Percentiles rank a stretch among this genome's conserved stretches.
phyloP scores from a whole-genome alignment of 805 yeast species.

The Schizosaccharomyces japonicus region DNA sequence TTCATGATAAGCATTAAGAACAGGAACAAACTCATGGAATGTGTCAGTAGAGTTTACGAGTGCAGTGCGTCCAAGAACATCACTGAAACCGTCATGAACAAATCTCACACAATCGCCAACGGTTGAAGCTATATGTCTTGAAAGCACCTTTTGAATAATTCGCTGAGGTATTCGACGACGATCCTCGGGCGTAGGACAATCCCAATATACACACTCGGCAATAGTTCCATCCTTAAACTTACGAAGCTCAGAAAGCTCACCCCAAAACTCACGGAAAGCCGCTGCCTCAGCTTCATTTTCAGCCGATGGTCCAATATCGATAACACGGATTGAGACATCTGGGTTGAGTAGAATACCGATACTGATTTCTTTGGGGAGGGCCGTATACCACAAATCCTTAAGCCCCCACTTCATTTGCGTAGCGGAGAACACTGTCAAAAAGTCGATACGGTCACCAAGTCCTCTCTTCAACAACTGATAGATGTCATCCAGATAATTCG shows the following conservation, averaged over 20 bases:
- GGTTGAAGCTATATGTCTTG: constrained; percentile 29
- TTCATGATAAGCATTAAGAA: constrained; percentile 24
- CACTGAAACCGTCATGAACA: constrained; percentile 16
- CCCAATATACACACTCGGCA: constrained; percentile 79
- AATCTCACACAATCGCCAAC: constrained; percentile 16
- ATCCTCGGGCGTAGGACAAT: constrained; percentile 14
- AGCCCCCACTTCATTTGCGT: constrained; percentile 12
- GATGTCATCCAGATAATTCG: neutral
- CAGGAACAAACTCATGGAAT: constrained; percentile 13
- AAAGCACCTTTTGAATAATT: constrained; percentile 39
- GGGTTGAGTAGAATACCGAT: constrained; percentile 52
- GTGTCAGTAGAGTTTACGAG: neutral
- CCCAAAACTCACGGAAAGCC: constrained; percentile 73
- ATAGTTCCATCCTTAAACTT: constrained; percentile 83
- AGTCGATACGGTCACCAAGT: constrained; percentile 18
- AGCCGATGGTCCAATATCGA: constrained; percentile 66
- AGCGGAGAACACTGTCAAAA: constrained; percentile 16
- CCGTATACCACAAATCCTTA: constrained; percentile 10
- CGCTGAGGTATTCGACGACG: constrained; percentile 39
- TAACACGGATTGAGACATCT: constrained; percentile 50
- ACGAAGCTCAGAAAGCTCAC: constrained; percentile 58
- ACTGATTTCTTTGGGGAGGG: constrained; percentile 7
- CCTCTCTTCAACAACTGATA: constrained; percentile 12
- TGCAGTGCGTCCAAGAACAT: constrained; percentile 17
- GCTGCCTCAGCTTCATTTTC: constrained; percentile 34